phyloP scores from a whole-genome alignment of 164 flowering plant species.

The grape (Vitis vinifera) region DNA sequence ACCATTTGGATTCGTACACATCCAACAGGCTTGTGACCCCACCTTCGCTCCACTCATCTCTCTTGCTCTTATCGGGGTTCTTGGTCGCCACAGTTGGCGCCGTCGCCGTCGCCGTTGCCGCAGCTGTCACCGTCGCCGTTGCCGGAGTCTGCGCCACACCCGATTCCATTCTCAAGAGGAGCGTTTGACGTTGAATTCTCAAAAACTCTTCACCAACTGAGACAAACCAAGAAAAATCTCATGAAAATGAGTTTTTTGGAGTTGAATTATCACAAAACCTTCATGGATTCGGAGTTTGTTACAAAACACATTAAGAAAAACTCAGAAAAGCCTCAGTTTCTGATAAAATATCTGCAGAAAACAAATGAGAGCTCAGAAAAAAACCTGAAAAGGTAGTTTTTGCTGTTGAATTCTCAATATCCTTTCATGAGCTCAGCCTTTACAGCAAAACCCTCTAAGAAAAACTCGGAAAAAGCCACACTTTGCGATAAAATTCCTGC shows the following conservation, averaged over 20 bases:
- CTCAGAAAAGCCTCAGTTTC: neutral
- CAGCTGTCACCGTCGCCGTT: neutral
- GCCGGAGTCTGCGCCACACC: constrained; percentile 6
- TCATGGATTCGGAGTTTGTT: too few species aligned
- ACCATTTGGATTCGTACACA: constrained; percentile 26
- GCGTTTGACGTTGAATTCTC: too few species aligned
- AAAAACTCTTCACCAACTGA: too few species aligned
- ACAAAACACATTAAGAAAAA: neutral
- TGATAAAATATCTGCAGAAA: neutral
- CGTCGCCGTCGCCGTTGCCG: neutral
- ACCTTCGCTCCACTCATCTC: constrained; percentile 33
- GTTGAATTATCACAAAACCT: too few species aligned
- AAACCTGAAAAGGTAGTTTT: neutral
- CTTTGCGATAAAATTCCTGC: too few species aligned
- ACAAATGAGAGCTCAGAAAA: neutral
- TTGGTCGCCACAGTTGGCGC: neutral
- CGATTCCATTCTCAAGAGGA: neutral
- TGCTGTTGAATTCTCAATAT: too few species aligned
- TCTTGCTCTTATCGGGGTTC: constrained; percentile 21
- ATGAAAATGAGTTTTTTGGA: too few species aligned
- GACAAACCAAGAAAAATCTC: too few species aligned
- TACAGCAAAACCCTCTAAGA: too few species aligned
- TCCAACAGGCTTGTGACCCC: constrained; percentile 22
- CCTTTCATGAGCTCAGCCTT: too few species aligned
- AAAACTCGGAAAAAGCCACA: too few species aligned